Evolutionary conservation across 805 yeast genomes (phyloP), one percentile per base, ranked within the genome.

Genomic region (Yamadazyma takamatsuzukensis): DNA sequence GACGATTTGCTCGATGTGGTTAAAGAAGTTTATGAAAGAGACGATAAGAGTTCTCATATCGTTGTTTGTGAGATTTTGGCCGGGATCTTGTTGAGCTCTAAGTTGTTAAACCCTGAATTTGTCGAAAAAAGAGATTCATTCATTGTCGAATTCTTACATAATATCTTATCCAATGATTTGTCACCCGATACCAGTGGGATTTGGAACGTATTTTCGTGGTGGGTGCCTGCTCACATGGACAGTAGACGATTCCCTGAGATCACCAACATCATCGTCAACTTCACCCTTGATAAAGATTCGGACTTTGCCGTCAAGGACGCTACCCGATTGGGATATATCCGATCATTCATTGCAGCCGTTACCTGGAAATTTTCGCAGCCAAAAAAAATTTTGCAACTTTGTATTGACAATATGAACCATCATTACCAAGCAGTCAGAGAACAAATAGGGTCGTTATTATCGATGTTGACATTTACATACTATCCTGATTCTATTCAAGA

Each of bases 131-230:
- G 80, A 37, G 84, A 80, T 43, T 48, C 41, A 0, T 72, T 69
- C 32, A 48, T 83, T 15, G 48, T 66, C 1, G 44, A 39, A 1
- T 76, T 74, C 36, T 52, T 84, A 25, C 45, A 49, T 0, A 43
- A 51, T 0, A 68, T 79, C 4, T 64, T 86, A 21, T 61, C 65
- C 5, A 59, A 68, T 21, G 85, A 80, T 28, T 55, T 90, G 34
- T 74, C 85, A 1, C 94, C 87, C 3, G 93, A 88, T 19, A 81
- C 80, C 3, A 57, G 70, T 23, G 73, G 70, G 13, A 76, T 83
- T 25, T 93, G 97, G 97, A 68, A 69, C 21, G 72, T 86, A 0
- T 73, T 85, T 30, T 65, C 81, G 3, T 80, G 86, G 81, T 82
- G 87, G 83, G 49, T 78, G 1, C 83, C 87, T 0, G 55, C 76